phyloP scores from a whole-genome alignment of 495 filamentous ascomycete species.

The Cudoniella acicularis region DNA sequence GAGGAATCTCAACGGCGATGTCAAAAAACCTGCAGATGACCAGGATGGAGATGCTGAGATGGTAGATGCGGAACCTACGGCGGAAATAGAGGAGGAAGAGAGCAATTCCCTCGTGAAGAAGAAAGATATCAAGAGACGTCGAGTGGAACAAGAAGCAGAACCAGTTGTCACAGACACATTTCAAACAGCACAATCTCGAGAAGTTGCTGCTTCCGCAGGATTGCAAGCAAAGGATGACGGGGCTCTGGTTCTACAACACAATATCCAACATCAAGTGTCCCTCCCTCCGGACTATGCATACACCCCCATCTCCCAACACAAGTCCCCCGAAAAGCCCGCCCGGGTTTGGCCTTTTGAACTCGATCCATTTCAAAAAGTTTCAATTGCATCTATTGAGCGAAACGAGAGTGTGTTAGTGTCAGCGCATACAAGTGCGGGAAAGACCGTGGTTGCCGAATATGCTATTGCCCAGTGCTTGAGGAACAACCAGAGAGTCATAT shows the following conservation, averaged over 20 bases:
- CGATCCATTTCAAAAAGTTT: constrained; percentile 93
- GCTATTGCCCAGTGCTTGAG: constrained; percentile 97
- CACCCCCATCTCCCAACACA: constrained; percentile 86
- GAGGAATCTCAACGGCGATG: constrained; percentile 74
- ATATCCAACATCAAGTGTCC: constrained; percentile 97
- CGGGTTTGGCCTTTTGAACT: constrained; percentile 81
- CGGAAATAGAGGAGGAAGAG: constrained; percentile 31
- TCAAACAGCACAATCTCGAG: constrained; percentile 90
- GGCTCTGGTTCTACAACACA: constrained; percentile 83
- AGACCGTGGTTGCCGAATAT: constrained; percentile 97
- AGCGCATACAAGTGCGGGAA: constrained; percentile 95
- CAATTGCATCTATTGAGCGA: constrained; percentile 88
- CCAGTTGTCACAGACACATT: constrained; percentile 91
- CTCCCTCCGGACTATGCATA: constrained; percentile 92
- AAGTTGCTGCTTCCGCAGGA: constrained; percentile 79
- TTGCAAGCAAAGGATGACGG: constrained; percentile 56
- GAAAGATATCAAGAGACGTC: constrained; percentile 68
- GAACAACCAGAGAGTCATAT: constrained; percentile 96
- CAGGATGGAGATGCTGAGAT: constrained; percentile 45
- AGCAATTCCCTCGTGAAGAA: constrained; percentile 35
- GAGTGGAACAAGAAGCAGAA: constrained; percentile 66
- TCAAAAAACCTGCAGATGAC: constrained; percentile 50
- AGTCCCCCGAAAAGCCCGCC: constrained; percentile 77
- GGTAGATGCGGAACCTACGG: constrained; percentile 40
- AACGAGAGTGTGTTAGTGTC: constrained; percentile 96